These are phyloP conservation scores for Pleochaeta shiraiana DNA, from an alignment of 2,329 filamentous ascomycete genomes.

Conservation along the genomic window DNA sequence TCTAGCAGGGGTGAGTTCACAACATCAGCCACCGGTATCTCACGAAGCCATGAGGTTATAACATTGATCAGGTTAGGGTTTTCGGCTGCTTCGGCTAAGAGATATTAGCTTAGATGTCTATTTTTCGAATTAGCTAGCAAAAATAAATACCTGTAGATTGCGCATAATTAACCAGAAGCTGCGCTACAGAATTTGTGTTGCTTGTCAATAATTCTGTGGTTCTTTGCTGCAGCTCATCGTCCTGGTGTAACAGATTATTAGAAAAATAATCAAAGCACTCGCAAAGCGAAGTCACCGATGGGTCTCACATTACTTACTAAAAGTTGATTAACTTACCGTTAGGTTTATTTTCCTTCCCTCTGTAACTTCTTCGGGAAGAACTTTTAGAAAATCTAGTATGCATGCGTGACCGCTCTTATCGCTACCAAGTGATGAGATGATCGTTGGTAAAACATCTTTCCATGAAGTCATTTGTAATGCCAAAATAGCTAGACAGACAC, in stretches of 20 bases:
- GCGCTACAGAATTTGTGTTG: constrained; percentile 73
- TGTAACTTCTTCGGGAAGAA: constrained; percentile 95
- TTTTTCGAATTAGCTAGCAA: no score
- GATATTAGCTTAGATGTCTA: constrained; percentile 1
- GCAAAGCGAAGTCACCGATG: no score
- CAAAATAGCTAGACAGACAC: constrained; percentile 81
- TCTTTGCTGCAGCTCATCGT: constrained; percentile 77
- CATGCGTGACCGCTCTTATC: constrained; percentile 62
- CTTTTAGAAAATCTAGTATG: constrained; percentile 87
- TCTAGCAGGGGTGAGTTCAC: constrained; percentile 71
- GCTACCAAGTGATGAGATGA: constrained; percentile 57
- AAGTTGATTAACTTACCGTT: constrained; percentile 39
- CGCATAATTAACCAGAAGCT: constrained; percentile 72
- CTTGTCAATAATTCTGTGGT: constrained; percentile 78
- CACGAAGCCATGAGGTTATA: constrained; percentile 88
- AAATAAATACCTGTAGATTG: constrained; percentile 54
- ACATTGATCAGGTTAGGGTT: constrained; percentile 89
- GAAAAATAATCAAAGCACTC: no score
- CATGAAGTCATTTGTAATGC: constrained; percentile 92
- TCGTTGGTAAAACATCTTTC: constrained; percentile 74
- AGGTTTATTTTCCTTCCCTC: constrained; percentile 99
- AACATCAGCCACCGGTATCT: constrained; percentile 67
- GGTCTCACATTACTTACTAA: no score
- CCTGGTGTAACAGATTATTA: constrained; percentile 33
- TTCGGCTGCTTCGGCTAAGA: constrained; percentile 46